phyloP scores from a whole-genome alignment of 768 basidiomycete genomes.

The Termitomyces sp. region DNA sequence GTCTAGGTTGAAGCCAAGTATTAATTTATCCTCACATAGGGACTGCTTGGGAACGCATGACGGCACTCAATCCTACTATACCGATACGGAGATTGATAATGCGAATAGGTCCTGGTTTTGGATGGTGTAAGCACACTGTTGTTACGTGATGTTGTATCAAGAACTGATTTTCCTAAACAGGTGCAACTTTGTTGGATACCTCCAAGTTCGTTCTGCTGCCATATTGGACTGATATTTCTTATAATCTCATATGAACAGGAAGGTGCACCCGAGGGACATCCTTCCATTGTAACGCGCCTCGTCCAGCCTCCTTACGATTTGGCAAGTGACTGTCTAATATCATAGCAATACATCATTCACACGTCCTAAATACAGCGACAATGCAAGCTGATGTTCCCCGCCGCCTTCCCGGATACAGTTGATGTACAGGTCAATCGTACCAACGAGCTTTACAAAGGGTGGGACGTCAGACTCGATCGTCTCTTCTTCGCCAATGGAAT shows the following conservation, averaged over 20 bases:
- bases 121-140: constrained; percentile 44
- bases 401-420: constrained; percentile 43
- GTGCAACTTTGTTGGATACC: constrained; percentile 65
- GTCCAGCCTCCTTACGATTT: constrained; percentile 51
- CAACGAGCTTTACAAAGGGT: constrained; percentile 51
- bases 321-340: constrained; percentile 22
- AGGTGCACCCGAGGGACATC: constrained; percentile 29
- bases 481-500: constrained; percentile 68
- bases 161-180: constrained; percentile 22
- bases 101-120: constrained; percentile 59
- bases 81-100: constrained; percentile 51
- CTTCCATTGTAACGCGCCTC: constrained; percentile 48
- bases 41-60: constrained; percentile 38
- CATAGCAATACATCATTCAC: neutral
- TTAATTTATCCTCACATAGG: constrained; percentile 16
- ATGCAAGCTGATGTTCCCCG: constrained; percentile 64
- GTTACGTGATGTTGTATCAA: neutral
- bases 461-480: constrained; percentile 49
- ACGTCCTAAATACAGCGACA: constrained; percentile 37
- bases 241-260: constrained; percentile 22
- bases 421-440: constrained; percentile 36
- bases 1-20: neutral
- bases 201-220: constrained; percentile 28
- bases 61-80: constrained; percentile 36
- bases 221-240: neutral